These are phyloP conservation scores for Pseudogymnoascus sp. DNA, from an alignment of 2,329 filamentous ascomycete genomes.

Conservation along the genomic window DNA sequence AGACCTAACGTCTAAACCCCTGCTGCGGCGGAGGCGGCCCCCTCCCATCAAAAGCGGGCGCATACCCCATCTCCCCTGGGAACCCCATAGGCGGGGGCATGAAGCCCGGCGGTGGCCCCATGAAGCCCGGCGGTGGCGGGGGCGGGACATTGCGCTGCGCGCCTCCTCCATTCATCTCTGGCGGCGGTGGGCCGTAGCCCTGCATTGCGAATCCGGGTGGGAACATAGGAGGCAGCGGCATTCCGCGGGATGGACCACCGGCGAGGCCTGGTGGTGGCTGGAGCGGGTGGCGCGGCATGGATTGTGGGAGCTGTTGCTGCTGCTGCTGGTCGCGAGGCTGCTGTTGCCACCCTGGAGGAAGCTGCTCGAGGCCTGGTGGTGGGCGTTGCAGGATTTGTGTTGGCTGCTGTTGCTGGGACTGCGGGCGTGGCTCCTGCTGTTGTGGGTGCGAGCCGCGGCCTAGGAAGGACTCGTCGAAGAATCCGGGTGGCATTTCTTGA, in stretches of 20 bases:
- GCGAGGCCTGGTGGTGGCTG: constrained; percentile 52
- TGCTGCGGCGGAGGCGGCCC: constrained; percentile 42
- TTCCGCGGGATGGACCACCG: constrained; percentile 29
- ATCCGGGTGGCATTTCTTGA: constrained; percentile 23
- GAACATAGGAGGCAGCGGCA: constrained; percentile 48
- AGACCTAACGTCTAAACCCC: background rate
- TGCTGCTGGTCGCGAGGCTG: constrained; percentile 35
- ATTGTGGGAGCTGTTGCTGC: constrained; percentile 23
- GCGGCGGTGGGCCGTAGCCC: constrained; percentile 37
- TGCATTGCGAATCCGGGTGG: constrained; percentile 51
- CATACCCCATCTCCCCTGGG: constrained; percentile 41
- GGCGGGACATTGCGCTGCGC: constrained; percentile 36
- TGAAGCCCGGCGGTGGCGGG: constrained; percentile 29
- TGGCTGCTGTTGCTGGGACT: constrained; percentile 47
- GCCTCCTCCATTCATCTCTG: constrained; percentile 25
- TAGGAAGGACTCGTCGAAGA: constrained; percentile 24
- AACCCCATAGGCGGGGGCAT: constrained; percentile 49
- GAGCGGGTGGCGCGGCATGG: constrained; percentile 40
- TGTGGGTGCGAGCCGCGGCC: constrained; percentile 21
- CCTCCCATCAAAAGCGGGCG: constrained; percentile 44
- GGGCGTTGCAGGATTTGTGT: constrained; percentile 58
- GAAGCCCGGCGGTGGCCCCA: constrained; percentile 37
- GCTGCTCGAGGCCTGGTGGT: constrained; percentile 50
- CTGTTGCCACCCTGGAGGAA: constrained; percentile 47
- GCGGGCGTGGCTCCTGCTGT: constrained; percentile 22